Conservation (phyloP, 2,329 filamentous ascomycete genomes). For the Fusarium sp. region DNA sequence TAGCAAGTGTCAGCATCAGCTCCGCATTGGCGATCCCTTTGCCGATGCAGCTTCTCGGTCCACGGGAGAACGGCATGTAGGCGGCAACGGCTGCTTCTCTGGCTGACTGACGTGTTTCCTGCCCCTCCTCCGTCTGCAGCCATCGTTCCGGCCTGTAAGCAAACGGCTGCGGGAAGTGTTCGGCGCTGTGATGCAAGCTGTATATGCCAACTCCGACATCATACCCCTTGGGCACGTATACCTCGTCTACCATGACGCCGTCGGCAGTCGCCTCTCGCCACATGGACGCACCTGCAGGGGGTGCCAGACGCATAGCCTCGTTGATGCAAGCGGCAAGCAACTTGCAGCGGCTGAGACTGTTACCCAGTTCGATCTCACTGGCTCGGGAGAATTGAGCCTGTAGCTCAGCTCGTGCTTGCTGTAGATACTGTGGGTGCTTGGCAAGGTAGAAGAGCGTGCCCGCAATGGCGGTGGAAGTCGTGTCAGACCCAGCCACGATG, state of each 20-base stretch:
- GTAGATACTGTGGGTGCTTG: slow-evolving; percentile 58
- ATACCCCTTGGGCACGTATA: slow-evolving; percentile 62
- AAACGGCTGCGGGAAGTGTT: slow-evolving; percentile 68
- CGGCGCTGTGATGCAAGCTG: slow-evolving; percentile 70
- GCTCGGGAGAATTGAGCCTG: slow-evolving; percentile 58
- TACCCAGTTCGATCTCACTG: slow-evolving; percentile 64
- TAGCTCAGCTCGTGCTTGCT: slow-evolving; percentile 60
- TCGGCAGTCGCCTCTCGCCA: slow-evolving; percentile 66
- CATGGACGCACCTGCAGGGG: slow-evolving; percentile 66
- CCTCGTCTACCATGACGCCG: slow-evolving; percentile 63
- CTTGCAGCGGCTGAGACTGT: slow-evolving; percentile 57
- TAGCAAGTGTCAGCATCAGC: no score
- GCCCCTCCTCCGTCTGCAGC: slow-evolving; percentile 49
- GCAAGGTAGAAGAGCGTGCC: slow-evolving; percentile 69
- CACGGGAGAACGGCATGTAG: no score
- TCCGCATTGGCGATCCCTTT: no score
- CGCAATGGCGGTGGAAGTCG: slow-evolving; percentile 73
- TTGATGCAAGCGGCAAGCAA: slow-evolving; percentile 71
- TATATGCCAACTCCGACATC: slow-evolving; percentile 73
- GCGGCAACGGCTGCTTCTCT: no score
- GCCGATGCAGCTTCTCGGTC: no score
- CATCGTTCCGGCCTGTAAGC: slow-evolving; percentile 72
- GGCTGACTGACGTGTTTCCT: no score
- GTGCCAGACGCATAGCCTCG: slow-evolving; percentile 71
- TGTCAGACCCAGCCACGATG: slow-evolving; percentile 76